Evolutionary conservation across 805 yeast species (phyloP), one percentile per base, ranked within the genome.

Genomic region (Starmerella roubikii): DNA sequence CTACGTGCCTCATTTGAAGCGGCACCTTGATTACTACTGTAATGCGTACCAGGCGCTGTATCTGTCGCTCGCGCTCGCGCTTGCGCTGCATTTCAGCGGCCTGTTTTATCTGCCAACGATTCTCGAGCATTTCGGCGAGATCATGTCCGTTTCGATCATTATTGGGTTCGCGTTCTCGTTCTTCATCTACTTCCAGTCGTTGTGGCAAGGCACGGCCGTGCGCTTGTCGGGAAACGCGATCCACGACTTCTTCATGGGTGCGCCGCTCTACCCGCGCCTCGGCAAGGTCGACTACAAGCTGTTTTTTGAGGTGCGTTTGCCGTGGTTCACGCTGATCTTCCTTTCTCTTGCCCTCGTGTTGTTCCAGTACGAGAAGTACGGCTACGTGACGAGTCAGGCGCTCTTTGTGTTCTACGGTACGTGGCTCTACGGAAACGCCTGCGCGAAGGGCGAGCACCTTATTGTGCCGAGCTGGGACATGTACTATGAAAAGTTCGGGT

Each of bases 401-500:
- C 65, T 67, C 34, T 74, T 79, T 47, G 67, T 85, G 29, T 61
- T 82, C 49, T 64, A 79, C 44, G 96, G 94, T 12, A 93, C 88
- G 59, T 91, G 93, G 81, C 66, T 85, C 35, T 91, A 91, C 56
- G 94, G 94, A 45, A 88, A 91, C 56, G 95, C 96, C 3, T 88
- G 97, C 62, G 78, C 94, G 41, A 91, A 91, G 63, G 98, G 97
- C 52, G 98, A 91, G 64, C 97, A 91, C 59, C 67, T 88, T 53
- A 91, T 91, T 58, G 94, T 86, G 46, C 94, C 97, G 52, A 81
- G 94, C 16, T 91, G 98, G 97, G 98, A 91, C 61, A 88, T 91
- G 96, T 95, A 94, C 24, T 91, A 91, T 61, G 98, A 91, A 61
- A 91, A 91, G 64, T 91, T 91, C 54, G 98, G 98, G n/a, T 91